Evolutionary conservation across 169 alveolate genomes (phyloP).

Genomic region (Toxoplasma gondii): DNA sequence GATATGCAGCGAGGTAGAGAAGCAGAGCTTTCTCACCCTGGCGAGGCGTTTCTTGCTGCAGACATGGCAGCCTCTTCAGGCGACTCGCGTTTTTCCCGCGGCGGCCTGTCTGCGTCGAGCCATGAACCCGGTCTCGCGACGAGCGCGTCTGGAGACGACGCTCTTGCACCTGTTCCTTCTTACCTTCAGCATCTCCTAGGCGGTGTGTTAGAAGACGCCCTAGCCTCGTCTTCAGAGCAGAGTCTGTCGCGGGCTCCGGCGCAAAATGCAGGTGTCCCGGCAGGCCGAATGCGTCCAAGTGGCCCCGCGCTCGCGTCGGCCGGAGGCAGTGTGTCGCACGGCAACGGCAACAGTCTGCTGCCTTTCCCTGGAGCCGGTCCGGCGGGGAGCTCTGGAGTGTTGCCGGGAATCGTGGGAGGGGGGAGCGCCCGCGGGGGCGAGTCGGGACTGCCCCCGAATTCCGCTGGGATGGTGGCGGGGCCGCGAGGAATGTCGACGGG

Average conservation of each 20-base stretch:
- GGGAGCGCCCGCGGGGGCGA: background rate
- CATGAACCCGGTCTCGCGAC: too few species aligned
- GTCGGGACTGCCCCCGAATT: background rate
- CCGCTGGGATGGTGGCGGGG: background rate
- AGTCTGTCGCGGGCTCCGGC: background rate
- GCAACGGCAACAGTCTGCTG: background rate
- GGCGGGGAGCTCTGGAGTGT: background rate
- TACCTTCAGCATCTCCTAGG: slow-evolving; percentile 7
- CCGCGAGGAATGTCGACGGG: too few species aligned
- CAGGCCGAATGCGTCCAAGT: too few species aligned
- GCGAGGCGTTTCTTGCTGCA: background rate
- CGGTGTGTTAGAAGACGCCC: background rate
- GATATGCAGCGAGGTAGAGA: background rate
- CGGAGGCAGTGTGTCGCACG: background rate
- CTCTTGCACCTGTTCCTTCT: background rate
- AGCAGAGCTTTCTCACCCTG: background rate
- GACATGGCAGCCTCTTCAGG: background rate
- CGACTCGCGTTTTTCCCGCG: background rate
- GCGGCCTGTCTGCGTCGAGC: background rate
- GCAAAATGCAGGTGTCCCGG: too few species aligned
- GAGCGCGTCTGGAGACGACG: background rate
- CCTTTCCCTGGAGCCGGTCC: background rate
- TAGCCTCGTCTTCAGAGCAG: background rate
- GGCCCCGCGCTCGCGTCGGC: too few species aligned
- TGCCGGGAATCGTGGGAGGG: background rate